These are phyloP conservation scores for Aurantiochytrium sp. DNA, from an alignment of 108 stramenopile genomes.

Conservation along the genomic window DNA sequence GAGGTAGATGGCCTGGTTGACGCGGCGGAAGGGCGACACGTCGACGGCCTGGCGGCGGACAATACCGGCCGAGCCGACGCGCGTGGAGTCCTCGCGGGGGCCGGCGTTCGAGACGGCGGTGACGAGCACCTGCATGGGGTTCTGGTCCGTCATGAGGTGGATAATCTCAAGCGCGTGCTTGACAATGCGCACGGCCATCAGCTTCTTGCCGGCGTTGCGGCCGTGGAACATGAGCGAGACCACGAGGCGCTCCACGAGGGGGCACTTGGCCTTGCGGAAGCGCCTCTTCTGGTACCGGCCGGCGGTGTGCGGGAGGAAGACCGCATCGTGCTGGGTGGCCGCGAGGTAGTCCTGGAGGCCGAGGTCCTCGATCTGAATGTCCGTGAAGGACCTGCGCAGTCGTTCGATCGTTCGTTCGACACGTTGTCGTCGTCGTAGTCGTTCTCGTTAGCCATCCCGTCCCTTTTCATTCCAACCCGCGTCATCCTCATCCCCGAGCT, in stretches of 20 bases:
- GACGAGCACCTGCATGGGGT: constrained; percentile 98
- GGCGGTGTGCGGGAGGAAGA: constrained; percentile 99
- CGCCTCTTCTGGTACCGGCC: constrained; percentile 99
- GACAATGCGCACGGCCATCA: constrained; percentile 95
- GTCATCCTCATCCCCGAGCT: too few species aligned
- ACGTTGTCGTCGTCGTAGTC: not conserved
- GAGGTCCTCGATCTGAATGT: constrained; percentile 96
- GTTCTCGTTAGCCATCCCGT: not conserved
- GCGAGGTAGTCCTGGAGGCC: constrained; percentile 96
- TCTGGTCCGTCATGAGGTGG: constrained; percentile 98
- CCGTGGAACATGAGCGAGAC: constrained; percentile 96
- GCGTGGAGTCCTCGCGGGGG: constrained; percentile 99
- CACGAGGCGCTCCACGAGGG: constrained; percentile 97
- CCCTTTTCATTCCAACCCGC: not conserved
- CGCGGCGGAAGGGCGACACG: constrained; percentile 98
- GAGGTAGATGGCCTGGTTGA: constrained; percentile 98
- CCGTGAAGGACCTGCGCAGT: constrained; percentile 71
- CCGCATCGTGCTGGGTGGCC: constrained; percentile 85
- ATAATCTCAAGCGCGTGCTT: constrained; percentile 99
- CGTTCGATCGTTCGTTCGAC: not conserved
- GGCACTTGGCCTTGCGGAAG: constrained; percentile 99
- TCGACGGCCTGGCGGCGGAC: constrained; percentile 99
- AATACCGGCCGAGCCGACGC: constrained; percentile 98
- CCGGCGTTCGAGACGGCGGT: constrained; percentile 99
- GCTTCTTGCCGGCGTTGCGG: constrained; percentile 98